These are phyloP conservation scores for Fusarium sororula DNA, from an alignment of 2,329 filamentous ascomycete genomes.

Conservation along the genomic window DNA sequence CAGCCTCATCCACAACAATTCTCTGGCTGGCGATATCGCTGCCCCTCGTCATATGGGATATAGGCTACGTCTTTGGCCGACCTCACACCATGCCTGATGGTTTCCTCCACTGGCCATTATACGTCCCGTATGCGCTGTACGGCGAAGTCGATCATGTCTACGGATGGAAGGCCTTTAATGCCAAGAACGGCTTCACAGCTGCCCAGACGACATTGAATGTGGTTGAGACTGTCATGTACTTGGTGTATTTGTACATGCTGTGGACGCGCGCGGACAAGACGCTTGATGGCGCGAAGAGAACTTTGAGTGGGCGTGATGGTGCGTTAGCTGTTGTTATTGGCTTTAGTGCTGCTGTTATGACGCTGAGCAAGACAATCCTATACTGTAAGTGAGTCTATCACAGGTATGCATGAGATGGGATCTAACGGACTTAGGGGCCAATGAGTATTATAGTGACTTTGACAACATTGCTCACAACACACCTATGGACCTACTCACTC, in stretches of 20 bases:
- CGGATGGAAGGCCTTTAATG: conserved; percentile 76
- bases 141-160: conserved; percentile 83
- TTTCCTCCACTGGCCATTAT: conserved; percentile 75
- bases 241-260: conserved; percentile 60
- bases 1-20: conserved; percentile 59
- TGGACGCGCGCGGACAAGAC: conserved; percentile 25
- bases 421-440: conserved; percentile 54
- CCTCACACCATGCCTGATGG: conserved; percentile 86
- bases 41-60: conserved; percentile 85
- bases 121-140: conserved; percentile 82
- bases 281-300: conserved; percentile 40
- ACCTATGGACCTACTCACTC: conserved; percentile 53
- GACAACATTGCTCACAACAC: conserved; percentile 67
- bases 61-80: conserved; percentile 79
- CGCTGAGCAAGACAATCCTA: conserved; percentile 68
- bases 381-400: conserved; percentile 59
- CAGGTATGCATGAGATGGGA: accelerated
- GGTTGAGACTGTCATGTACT: conserved; percentile 73
- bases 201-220: conserved; percentile 77
- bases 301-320: conserved; percentile 54
- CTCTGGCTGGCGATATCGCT: conserved; percentile 79
- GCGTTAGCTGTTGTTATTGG: conserved; percentile 58
- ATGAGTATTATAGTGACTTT: conserved; percentile 65
- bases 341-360: conserved; percentile 67
- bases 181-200: conserved; percentile 76